A percentile compares a stretch with the other conserved stretches of the same genome.
Evolutionary conservation across 176 grass and related monocot species (phyloP).

Genomic region (Eremochloa ophiuroides): DNA sequence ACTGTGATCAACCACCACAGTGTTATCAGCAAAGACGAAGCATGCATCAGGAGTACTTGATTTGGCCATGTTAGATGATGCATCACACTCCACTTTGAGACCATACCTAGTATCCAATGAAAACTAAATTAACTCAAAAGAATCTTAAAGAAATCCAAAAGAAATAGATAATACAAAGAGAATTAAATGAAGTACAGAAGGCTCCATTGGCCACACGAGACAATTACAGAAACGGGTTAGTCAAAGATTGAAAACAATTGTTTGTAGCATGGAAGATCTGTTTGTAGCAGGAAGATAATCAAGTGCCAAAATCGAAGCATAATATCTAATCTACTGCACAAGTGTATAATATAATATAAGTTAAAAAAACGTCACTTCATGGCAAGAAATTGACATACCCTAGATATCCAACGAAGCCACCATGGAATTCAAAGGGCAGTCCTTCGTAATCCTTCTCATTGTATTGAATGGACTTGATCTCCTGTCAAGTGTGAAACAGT

Average conservation of each 20-base stretch:
- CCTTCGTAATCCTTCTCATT: conserved; percentile 79
- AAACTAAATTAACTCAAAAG: neutral
- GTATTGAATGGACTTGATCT: conserved; percentile 74
- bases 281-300: neutral
- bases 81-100: conserved; percentile 93
- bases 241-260: neutral
- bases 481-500: conserved; percentile 42
- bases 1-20: conserved; percentile 69
- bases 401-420: conserved; percentile 90
- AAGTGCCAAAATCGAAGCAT: neutral
- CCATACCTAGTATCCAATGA: conserved; percentile 57
- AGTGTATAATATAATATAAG: neutral
- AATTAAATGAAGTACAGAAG: neutral
- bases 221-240: neutral
- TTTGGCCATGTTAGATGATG: conserved; percentile 70
- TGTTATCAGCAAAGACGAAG: conserved; percentile 87
- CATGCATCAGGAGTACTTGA: conserved; percentile 93
- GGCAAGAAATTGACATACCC: conserved; percentile 53
- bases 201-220: neutral
- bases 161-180: neutral
- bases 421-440: conserved; percentile 88
- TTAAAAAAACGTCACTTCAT: neutral
- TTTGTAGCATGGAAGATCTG: neutral
- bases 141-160: neutral
- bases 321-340: neutral